Conservation (phyloP, 805 yeast genomes). For the Myxozyma monticola region DNA sequence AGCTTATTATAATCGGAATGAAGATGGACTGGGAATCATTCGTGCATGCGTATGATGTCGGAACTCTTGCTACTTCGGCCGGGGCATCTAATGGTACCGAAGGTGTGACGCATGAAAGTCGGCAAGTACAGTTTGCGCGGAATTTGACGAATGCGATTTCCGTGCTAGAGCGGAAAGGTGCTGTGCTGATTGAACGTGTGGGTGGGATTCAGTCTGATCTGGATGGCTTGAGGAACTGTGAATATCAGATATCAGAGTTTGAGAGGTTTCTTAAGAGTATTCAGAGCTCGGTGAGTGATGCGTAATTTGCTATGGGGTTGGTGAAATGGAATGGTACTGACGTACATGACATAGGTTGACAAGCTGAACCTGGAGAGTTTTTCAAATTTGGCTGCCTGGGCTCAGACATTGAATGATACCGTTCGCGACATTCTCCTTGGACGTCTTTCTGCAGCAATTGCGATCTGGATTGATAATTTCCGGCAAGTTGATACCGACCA, state of each 20-base stretch:
- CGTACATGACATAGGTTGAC: constrained; percentile 11
- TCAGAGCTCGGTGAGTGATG: too few species aligned
- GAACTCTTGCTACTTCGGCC: constrained; percentile 25
- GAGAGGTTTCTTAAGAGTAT: constrained; percentile 32
- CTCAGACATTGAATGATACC: constrained; percentile 40
- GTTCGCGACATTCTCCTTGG: constrained; percentile 36
- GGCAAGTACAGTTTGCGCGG: constrained; percentile 32
- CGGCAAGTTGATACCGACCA: constrained; percentile 4
- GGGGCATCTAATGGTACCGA: constrained; percentile 12
- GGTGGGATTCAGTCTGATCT: constrained; percentile 32
- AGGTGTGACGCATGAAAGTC: constrained; percentile 12
- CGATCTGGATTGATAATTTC: constrained; percentile 33
- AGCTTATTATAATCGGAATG: constrained; percentile 41
- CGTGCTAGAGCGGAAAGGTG: constrained; percentile 38
- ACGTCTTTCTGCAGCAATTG: constrained; percentile 35
- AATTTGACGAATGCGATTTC: constrained; percentile 40
- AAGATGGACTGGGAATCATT: constrained; percentile 56
- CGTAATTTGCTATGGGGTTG: background rate
- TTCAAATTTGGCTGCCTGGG: constrained; percentile 40
- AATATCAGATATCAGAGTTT: constrained; percentile 34
- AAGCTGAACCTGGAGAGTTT: constrained; percentile 41
- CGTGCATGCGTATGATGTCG: constrained; percentile 51
- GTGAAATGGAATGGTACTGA: background rate
- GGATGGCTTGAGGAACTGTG: constrained; percentile 35
- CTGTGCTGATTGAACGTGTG: constrained; percentile 38